Evolutionary conservation across 2,329 filamentous ascomycete genomes (phyloP).

Genomic region (Tolypocladium amazonense): DNA sequence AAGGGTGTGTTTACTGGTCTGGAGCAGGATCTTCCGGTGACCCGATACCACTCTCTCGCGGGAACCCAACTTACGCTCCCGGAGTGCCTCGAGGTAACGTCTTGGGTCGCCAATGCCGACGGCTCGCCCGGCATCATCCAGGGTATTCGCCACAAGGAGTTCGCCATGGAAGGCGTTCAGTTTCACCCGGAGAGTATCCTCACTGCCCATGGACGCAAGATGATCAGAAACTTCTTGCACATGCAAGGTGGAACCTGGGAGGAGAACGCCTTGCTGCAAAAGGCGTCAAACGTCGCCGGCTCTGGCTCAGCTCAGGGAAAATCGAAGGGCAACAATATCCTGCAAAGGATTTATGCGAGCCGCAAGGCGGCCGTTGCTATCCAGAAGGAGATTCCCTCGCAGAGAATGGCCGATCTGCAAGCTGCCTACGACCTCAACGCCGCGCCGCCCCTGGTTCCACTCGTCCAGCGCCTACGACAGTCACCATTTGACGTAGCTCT

Average conservation of each 20-base stretch:
- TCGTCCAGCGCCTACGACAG: slow-evolving; percentile 67
- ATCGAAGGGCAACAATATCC: slow-evolving; percentile 66
- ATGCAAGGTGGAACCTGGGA: slow-evolving; percentile 89
- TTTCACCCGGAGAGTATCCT: slow-evolving; percentile 97
- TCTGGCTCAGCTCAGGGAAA: slow-evolving; percentile 15
- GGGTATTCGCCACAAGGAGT: slow-evolving; percentile 89
- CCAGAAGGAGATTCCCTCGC: slow-evolving; percentile 79
- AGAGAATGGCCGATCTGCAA: slow-evolving; percentile 72
- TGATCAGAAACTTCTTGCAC: slow-evolving; percentile 86
- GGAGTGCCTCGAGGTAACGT: slow-evolving; percentile 76
- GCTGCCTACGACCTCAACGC: slow-evolving; percentile 77
- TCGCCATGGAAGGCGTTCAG: slow-evolving; percentile 88
- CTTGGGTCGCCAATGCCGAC: slow-evolving; percentile 72
- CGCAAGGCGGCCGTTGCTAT: slow-evolving; percentile 64
- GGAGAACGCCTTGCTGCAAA: slow-evolving; percentile 56
- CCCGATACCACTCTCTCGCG: slow-evolving; percentile 90
- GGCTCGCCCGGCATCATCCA: slow-evolving; percentile 83
- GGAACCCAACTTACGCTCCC: slow-evolving; percentile 84
- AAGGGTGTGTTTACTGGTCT: slow-evolving; percentile 89
- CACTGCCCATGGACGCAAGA: slow-evolving; percentile 74
- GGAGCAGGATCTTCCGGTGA: slow-evolving; percentile 72
- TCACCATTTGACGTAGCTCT: slow-evolving; percentile 83
- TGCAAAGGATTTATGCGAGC: slow-evolving; percentile 82
- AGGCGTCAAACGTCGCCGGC: slow-evolving; percentile 19
- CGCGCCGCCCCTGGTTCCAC: slow-evolving; percentile 72